Evolutionary conservation across 306 rosid species (phyloP), one percentile per base, ranked within the genome.

Genomic region (Astragalus glycyphyllos): DNA sequence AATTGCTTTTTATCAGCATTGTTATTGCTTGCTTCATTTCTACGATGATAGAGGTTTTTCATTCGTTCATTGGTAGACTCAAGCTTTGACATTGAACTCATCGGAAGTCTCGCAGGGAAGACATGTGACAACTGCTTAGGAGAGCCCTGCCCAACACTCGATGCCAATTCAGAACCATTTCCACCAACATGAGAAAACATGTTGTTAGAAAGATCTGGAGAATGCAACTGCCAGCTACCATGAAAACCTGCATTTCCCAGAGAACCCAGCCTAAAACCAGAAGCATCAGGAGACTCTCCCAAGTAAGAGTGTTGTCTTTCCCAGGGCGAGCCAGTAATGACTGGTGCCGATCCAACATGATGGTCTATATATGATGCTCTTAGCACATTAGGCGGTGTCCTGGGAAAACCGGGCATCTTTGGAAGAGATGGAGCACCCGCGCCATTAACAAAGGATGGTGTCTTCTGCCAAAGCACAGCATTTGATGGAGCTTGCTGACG

Each of bases 281-380:
- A 83, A 60, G 83, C 76, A 32, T 86, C 94, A 68, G 94, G 87
- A 74, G 97, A 88, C 78, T 84, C 90, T 68, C 84, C 85, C 77
- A 79, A 69, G 86, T 74, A 90, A 65, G 88, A 76, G 64, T 67
- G 83, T 23, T 73, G 87, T 68, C 86, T 84, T 61, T 88, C 94
- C 97, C 97, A 90, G 6, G 84, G 86, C 10, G 94, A 88, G 70
- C 86, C 87, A 4, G 90, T 88, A 61, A 88, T 82, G 57, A 83
- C 87, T 1, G 97, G 97, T 42, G 97, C 97, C 48, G 94, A 90
- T 67, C 97, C 97, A 69, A 88, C 90, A 58, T 84, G 96, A 54
- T 81, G 91, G 26, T 80, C 84, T 31, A 86, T 46, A 68, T 85
- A 84, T 40, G 94, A 79, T 59, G 86, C 74, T 44, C 75, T 83